Conservation (phyloP, 2,329 filamentous ascomycete species). For the Pseudogymnoascus sp. region DNA sequence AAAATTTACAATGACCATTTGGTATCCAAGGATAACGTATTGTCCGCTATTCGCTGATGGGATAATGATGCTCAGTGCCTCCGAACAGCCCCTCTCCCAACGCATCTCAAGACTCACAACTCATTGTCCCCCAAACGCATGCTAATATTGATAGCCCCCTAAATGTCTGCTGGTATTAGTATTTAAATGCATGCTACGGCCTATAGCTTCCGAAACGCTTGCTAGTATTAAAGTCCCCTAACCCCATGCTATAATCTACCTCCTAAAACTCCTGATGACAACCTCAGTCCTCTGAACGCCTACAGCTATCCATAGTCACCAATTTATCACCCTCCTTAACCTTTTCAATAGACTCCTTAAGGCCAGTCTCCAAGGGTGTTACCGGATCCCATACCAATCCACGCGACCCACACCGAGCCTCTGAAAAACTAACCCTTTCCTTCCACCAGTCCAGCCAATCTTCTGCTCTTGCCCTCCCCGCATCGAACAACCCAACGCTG, state of each 20-base stretch:
- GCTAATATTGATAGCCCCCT: background rate
- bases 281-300: background rate
- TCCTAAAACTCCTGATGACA: too few relatives aligned
- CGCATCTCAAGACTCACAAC: background rate
- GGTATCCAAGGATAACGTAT: background rate
- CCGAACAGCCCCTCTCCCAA: background rate
- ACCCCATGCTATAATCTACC: too few relatives aligned
- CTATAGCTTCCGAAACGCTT: background rate
- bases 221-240: background rate
- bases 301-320: background rate
- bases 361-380: background rate
- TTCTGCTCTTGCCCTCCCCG: slow-evolving; percentile 45
- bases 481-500: slow-evolving; percentile 49
- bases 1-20: background rate
- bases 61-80: background rate
- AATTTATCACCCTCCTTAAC: background rate
- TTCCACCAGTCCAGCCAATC: slow-evolving; percentile 55
- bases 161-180: background rate
- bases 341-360: background rate
- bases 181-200: too few relatives aligned
- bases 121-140: background rate
- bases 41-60: background rate
- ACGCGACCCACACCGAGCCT: slow-evolving; percentile 9
- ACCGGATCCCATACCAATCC: slow-evolving; percentile 3
- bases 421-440: slow-evolving; percentile 45